These are phyloP conservation scores for Chytridium lagenaria DNA, from an alignment of 371 early-diverging fungal genomes.

Conservation along the genomic window DNA sequence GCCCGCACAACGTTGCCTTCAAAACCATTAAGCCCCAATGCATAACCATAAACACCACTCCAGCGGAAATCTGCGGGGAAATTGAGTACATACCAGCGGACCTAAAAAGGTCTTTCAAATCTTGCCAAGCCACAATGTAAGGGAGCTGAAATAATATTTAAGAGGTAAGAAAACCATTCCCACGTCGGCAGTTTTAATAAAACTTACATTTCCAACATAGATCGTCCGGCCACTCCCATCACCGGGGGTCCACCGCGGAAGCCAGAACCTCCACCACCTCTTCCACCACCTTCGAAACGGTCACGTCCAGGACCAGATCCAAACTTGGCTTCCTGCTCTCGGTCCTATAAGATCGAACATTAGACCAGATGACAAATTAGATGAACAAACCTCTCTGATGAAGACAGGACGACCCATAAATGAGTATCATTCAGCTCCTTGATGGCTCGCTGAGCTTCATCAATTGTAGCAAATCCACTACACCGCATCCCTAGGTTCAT, in stretches of 20 bases:
- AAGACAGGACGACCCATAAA: constrained; percentile 82
- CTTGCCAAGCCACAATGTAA: constrained; percentile 76
- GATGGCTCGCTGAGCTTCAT: constrained; percentile 83
- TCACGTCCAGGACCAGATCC: constrained; percentile 41
- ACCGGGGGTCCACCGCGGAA: constrained; percentile 21
- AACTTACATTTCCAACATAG: constrained; percentile 38
- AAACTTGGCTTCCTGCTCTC: constrained; percentile 48
- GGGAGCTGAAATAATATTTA: constrained; percentile 75
- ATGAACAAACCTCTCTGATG: constrained; percentile 64
- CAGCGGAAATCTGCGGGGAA: neutral
- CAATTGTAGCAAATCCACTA: constrained; percentile 82
- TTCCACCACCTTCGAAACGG: constrained; percentile 18
- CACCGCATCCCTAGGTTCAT: constrained; percentile 58
- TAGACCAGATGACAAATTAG: too few species aligned
- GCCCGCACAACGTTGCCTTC: constrained; percentile 63
- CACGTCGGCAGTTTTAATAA: too few species aligned
- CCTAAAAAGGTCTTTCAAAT: constrained; percentile 77
- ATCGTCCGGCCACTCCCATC: constrained; percentile 19
- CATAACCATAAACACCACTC: neutral
- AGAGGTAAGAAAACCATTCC: neutral
- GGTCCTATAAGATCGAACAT: constrained; percentile 31
- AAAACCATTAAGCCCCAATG: neutral
- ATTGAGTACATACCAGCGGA: constrained; percentile 58
- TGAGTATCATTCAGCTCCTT: constrained; percentile 70
- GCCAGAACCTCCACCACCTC: constrained; percentile 28